Evolutionary conservation across 2,329 filamentous ascomycete genomes (phyloP).

Genomic region (Orbilia ellipsospora): DNA sequence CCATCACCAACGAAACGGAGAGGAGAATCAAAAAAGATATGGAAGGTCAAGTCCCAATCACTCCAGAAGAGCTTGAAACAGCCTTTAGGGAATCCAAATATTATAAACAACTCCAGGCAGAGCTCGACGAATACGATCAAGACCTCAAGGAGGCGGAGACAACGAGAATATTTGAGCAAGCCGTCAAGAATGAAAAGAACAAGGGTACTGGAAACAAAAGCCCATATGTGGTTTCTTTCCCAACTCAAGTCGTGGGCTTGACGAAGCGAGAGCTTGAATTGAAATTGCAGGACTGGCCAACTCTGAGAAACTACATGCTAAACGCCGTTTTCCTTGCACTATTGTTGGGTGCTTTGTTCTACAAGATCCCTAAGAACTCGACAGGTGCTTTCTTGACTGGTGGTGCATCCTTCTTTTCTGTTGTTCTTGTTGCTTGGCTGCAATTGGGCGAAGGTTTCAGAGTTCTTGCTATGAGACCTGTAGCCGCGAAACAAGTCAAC

Average conservation of each 20-base stretch:
- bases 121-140: conserved; percentile 72
- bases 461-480: conserved; percentile 74
- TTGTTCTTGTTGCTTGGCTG: conserved; percentile 75
- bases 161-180: conserved; percentile 73
- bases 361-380: conserved; percentile 72
- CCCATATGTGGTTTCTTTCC: conserved; percentile 80
- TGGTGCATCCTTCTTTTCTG: conserved; percentile 74
- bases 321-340: conserved; percentile 79
- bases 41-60: conserved; percentile 75
- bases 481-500: conserved; percentile 75
- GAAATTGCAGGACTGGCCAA: conserved; percentile 77
- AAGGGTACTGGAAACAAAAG: conserved; percentile 75
- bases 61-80: conserved; percentile 74
- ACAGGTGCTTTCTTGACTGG: conserved; percentile 73
- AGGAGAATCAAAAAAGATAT: conserved; percentile 74
- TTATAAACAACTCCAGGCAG: conserved; percentile 71
- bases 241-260: conserved; percentile 67
- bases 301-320: conserved; percentile 81
- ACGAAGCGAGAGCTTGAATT: conserved; percentile 82
- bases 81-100: conserved; percentile 74
- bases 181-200: conserved; percentile 75
- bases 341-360: conserved; percentile 83
- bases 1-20: conserved; percentile 78
- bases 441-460: conserved; percentile 82
- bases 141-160: conserved; percentile 70